A percentile compares a stretch with the other conserved stretches of the same genome.
Evolutionary conservation across 2,329 filamentous ascomycete genomes (phyloP).

Genomic region (Alternaria arborescens): DNA sequence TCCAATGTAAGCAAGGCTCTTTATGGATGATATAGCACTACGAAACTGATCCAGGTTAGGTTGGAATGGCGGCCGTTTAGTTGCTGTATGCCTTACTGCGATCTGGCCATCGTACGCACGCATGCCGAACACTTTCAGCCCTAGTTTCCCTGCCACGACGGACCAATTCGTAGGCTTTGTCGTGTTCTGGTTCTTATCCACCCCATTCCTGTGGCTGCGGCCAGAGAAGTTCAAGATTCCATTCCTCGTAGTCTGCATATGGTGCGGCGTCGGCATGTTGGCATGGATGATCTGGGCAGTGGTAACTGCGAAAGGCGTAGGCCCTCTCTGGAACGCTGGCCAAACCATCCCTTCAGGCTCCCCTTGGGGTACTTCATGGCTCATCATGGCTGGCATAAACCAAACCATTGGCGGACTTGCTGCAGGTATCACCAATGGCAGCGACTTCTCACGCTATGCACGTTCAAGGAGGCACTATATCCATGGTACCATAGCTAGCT

Average conservation of each 20-base stretch:
- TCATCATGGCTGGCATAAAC: conserved; percentile 58
- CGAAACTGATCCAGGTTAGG: conserved; percentile 21
- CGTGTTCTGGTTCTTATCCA: conserved; percentile 46
- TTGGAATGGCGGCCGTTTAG: conserved; percentile 47
- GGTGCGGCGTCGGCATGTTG: conserved; percentile 58
- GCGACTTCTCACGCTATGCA: conserved; percentile 58
- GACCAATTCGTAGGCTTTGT: conserved; percentile 49
- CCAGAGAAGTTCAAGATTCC: conserved; percentile 61
- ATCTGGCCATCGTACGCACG: conserved; percentile 49
- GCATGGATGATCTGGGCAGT: conserved; percentile 60
- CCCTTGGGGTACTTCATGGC: conserved; percentile 54
- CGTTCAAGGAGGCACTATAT: conserved; percentile 48
- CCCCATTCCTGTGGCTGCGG: conserved; percentile 59
- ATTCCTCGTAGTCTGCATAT: conserved; percentile 56
- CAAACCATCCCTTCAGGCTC: conserved; percentile 49
- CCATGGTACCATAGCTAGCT: conserved; percentile 53
- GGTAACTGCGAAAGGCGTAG: conserved; percentile 55
- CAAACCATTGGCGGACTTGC: conserved; percentile 54
- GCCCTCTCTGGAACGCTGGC: conserved; percentile 53
- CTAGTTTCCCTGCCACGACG: conserved; percentile 47
- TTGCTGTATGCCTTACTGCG: conserved; percentile 47
- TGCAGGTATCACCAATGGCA: conserved; percentile 55
- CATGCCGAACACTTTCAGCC: conserved; percentile 46
- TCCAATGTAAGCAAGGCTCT: conserved; percentile 53
- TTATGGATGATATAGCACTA: not conserved